Conservation (phyloP, 164 flowering plant species). For the Malania oleifera region DNA sequence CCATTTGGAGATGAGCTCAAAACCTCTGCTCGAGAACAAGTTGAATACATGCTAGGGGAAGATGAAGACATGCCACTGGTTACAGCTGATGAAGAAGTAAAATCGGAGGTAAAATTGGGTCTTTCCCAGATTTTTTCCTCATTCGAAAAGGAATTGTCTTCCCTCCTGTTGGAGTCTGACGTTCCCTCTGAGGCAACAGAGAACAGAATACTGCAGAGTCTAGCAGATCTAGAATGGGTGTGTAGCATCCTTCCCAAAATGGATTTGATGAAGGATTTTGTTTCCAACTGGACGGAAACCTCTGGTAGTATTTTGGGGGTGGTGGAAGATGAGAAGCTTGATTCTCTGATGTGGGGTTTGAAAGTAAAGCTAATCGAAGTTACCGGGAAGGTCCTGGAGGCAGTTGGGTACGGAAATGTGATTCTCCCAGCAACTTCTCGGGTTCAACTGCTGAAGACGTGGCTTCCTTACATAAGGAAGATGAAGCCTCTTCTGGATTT, state of each 20-base stretch:
- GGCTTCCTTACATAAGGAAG: slow-evolving; percentile 79
- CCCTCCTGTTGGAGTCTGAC: slow-evolving; percentile 32
- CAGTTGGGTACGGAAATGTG: slow-evolving; percentile 84
- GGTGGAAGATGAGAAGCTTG: slow-evolving; percentile 47
- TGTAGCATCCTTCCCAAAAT: slow-evolving; percentile 64
- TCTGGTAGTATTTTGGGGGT: slow-evolving; percentile 40
- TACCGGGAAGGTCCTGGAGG: slow-evolving; percentile 68
- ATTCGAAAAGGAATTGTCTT: slow-evolving; percentile 39
- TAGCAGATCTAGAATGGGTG: slow-evolving; percentile 72
- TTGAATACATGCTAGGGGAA: slow-evolving; percentile 84
- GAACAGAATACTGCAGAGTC: slow-evolving; percentile 29
- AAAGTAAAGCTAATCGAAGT: slow-evolving; percentile 64
- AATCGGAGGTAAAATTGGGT: slow-evolving; percentile 47
- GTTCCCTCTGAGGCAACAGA: slow-evolving; percentile 24
- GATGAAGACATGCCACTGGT: slow-evolving; percentile 61
- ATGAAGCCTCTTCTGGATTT: slow-evolving; percentile 65
- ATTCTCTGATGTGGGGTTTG: slow-evolving; percentile 51
- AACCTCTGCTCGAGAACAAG: slow-evolving; percentile 84
- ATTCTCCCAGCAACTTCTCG: slow-evolving; percentile 53
- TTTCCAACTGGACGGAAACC: slow-evolving; percentile 50
- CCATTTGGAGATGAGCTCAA: slow-evolving; percentile 61
- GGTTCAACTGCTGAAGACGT: slow-evolving; percentile 51
- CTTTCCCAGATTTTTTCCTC: slow-evolving; percentile 38
- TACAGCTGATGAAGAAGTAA: slow-evolving; percentile 60
- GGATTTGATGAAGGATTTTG: slow-evolving; percentile 77